Percentiles rank a stretch among this genome's conserved stretches.
These are phyloP conservation scores for Cutaneotrichosporon dermatis DNA, from an alignment of 1,284 basidiomycete genomes.

Conservation along the genomic window DNA sequence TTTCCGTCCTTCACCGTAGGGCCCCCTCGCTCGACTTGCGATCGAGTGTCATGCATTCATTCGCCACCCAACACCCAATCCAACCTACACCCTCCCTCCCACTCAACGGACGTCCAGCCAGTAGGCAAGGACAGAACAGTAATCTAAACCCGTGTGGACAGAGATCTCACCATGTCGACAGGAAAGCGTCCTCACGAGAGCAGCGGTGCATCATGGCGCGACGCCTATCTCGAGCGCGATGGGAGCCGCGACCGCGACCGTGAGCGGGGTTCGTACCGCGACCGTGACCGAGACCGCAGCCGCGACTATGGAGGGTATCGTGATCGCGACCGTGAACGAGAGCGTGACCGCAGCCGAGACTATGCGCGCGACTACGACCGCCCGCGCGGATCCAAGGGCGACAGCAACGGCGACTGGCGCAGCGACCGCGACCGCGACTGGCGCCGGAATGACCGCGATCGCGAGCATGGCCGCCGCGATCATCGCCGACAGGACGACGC, in stretches of 20 bases:
- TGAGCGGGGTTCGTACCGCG: constrained; percentile 3
- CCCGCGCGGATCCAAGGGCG: not conserved
- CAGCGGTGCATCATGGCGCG: constrained; percentile 55
- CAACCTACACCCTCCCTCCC: not conserved
- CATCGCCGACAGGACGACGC: constrained; percentile 6
- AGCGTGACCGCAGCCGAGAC: not conserved
- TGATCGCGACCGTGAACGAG: constrained; percentile 9
- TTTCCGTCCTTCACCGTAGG: not conserved
- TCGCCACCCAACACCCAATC: constrained; percentile 4
- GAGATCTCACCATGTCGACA: constrained; percentile 7
- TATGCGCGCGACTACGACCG: not conserved
- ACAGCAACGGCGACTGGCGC: not conserved
- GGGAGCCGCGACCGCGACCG: constrained; percentile 4
- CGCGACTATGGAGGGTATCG: constrained; percentile 16
- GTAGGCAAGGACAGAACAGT: not conserved
- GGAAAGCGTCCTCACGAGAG: constrained; percentile 48
- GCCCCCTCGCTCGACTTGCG: not conserved
- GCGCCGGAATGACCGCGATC: constrained; percentile 10
- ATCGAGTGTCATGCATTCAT: not conserved
- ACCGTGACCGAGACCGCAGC: constrained; percentile 8
- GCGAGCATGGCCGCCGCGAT: constrained; percentile 3
- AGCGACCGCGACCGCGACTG: constrained; percentile 7
- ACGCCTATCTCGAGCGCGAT: constrained; percentile 57
- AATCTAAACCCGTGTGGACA: not conserved
- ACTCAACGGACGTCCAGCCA: not conserved